These are phyloP conservation scores for Boletus sp. DNA, from an alignment of 768 basidiomycete species.

Conservation along the genomic window DNA sequence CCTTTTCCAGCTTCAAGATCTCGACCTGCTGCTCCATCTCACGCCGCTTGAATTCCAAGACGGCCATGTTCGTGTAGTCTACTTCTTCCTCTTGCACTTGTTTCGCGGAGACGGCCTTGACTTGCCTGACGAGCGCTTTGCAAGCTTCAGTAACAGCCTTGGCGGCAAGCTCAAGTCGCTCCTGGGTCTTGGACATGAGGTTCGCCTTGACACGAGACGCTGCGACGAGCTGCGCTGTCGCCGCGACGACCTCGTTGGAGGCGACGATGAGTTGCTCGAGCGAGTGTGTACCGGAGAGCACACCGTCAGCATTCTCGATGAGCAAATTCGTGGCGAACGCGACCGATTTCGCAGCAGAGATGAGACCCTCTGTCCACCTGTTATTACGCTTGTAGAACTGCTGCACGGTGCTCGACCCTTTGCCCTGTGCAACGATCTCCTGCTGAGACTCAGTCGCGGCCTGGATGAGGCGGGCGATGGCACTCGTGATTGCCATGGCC, in stretches of 20 bases:
- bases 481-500: conserved; percentile 92
- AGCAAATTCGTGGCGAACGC: conserved; percentile 94
- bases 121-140: conserved; percentile 92
- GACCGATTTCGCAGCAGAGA: conserved; percentile 96
- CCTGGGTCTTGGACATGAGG: conserved; percentile 98
- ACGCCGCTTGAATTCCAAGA: conserved; percentile 90
- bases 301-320: conserved; percentile 97
- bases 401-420: conserved; percentile 86
- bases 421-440: conserved; percentile 95
- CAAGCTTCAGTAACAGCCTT: conserved; percentile 98
- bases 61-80: conserved; percentile 88
- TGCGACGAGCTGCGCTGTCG: conserved; percentile 97
- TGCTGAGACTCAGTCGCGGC: conserved; percentile 98
- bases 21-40: conserved; percentile 99
- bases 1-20: conserved; percentile 94
- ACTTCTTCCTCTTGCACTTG: conserved; percentile 78
- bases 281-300: conserved; percentile 93
- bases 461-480: conserved; percentile 91
- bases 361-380: conserved; percentile 98
- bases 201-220: conserved; percentile 98
- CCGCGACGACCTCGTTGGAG: conserved; percentile 97
- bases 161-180: conserved; percentile 91
- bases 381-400: conserved; percentile 99
- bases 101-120: conserved; percentile 90
- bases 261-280: conserved; percentile 98